phyloP scores from a whole-genome alignment of 2,329 filamentous ascomycete genomes.

The Aspergillus ochraceoroseus region DNA sequence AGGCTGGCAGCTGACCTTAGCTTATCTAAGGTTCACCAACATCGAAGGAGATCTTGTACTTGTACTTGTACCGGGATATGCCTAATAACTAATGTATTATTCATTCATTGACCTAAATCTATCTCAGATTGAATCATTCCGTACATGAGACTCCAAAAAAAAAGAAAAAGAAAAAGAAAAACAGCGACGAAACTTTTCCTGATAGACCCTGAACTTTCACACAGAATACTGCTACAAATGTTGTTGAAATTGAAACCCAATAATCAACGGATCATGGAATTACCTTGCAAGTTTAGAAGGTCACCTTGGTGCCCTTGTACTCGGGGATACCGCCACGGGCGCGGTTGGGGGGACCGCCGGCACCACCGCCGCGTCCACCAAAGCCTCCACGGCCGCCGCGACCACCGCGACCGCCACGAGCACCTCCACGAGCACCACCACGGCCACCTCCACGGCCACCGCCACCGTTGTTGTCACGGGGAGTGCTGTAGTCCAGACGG shows the following conservation, averaged over 20 bases:
- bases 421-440: slow-evolving; percentile 51
- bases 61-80: background rate
- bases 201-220: background rate
- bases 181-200: slow-evolving; percentile 11
- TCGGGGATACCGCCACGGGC: slow-evolving; percentile 56
- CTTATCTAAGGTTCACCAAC: background rate
- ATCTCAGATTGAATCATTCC: slow-evolving; percentile 5
- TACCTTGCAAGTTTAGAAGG: slow-evolving; percentile 48
- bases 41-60: background rate
- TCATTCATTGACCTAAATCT: slow-evolving; percentile 7
- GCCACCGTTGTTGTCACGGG: slow-evolving; percentile 55
- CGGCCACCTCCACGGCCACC: slow-evolving; percentile 48
- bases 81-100: slow-evolving; percentile 6
- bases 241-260: slow-evolving; percentile 2
- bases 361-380: slow-evolving; percentile 49
- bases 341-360: slow-evolving; percentile 46
- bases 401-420: slow-evolving; percentile 44
- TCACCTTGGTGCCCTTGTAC: slow-evolving; percentile 76
- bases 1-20: background rate
- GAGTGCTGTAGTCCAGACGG: slow-evolving; percentile 75
- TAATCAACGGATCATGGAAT: slow-evolving; percentile 3
- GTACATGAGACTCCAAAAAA: background rate
- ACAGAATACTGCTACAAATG: slow-evolving; percentile 1
- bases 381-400: slow-evolving; percentile 49
- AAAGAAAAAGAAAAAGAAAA: slow-evolving; percentile 2